Conservation (phyloP, 495 filamentous ascomycete species). For the Penicillium coffeae region DNA sequence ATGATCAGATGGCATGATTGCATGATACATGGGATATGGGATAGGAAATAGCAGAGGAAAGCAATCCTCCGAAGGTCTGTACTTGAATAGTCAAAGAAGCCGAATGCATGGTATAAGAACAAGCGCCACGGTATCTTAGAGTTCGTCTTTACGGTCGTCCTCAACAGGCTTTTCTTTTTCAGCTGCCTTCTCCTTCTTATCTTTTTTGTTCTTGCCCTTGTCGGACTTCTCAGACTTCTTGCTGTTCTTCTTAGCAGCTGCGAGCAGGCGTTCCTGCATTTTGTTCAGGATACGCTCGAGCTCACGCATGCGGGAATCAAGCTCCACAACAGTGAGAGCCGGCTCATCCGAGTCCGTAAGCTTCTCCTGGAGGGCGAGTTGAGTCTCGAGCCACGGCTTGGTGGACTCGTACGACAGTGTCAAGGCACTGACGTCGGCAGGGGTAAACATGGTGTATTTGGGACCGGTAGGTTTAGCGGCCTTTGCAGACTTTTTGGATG, state of each 20-base stretch:
- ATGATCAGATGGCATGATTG: slow-evolving; percentile 14
- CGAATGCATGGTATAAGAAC: slow-evolving; percentile 4
- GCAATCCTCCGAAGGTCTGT: slow-evolving; percentile 10
- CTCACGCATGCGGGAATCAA: slow-evolving; percentile 51
- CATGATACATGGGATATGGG: slow-evolving; percentile 18
- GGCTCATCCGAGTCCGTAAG: slow-evolving; percentile 67
- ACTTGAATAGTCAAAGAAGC: slow-evolving; percentile 3
- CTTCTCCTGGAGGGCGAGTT: slow-evolving; percentile 62
- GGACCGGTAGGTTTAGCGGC: slow-evolving; percentile 34
- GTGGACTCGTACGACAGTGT: slow-evolving; percentile 32
- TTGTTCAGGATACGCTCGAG: slow-evolving; percentile 70
- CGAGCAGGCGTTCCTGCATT: slow-evolving; percentile 54
- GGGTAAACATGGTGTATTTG: slow-evolving; percentile 40
- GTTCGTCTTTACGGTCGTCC: slow-evolving; percentile 39
- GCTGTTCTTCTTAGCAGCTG: slow-evolving; percentile 43
- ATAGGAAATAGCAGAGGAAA: background rate
- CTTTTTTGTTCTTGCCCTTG: slow-evolving; percentile 34
- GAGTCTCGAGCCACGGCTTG: slow-evolving; percentile 63
- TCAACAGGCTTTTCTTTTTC: slow-evolving; percentile 20
- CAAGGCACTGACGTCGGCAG: slow-evolving; percentile 54
- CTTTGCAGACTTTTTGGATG: slow-evolving; percentile 26
- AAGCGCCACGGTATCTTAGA: slow-evolving; percentile 22
- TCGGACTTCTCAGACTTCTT: slow-evolving; percentile 46
- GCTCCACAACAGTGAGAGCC: slow-evolving; percentile 61
- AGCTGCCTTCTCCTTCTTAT: slow-evolving; percentile 21